These are phyloP conservation scores for Phialophora verrucosa DNA, from an alignment of 2,329 filamentous ascomycete species.

Conservation along the genomic window DNA sequence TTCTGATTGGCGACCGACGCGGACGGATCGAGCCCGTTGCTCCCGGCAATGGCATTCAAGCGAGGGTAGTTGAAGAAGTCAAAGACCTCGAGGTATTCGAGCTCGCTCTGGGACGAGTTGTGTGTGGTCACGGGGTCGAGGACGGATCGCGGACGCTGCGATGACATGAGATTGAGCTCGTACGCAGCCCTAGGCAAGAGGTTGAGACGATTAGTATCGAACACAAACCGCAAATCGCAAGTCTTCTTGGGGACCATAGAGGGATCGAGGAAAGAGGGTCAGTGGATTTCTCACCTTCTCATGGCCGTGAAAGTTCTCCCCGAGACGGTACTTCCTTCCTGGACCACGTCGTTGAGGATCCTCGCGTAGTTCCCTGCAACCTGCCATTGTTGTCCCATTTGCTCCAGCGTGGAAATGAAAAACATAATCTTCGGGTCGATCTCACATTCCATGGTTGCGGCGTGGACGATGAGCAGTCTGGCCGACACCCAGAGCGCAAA, in stretches of 20 bases:
- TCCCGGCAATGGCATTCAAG: conserved; percentile 48
- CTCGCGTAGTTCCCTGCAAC: conserved; percentile 82
- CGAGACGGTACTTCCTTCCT: conserved; percentile 59
- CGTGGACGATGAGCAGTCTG: conserved; percentile 83
- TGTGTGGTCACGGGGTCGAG: conserved; percentile 33
- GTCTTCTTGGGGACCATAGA: background rate
- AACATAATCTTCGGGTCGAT: conserved; percentile 79
- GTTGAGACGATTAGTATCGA: background rate
- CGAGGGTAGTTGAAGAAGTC: conserved; percentile 93
- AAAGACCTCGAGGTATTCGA: conserved; percentile 91
- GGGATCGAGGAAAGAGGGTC: background rate
- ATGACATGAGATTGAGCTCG: conserved; percentile 87
- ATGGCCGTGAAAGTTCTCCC: conserved; percentile 87
- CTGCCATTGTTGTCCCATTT: conserved; percentile 84
- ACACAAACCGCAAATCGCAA: background rate
- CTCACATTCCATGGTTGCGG: conserved; percentile 64
- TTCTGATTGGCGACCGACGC: conserved; percentile 15
- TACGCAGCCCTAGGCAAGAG: conserved; percentile 32
- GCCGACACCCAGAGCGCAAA: conserved; percentile 82
- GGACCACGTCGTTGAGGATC: conserved; percentile 80
- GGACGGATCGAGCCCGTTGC: conserved; percentile 23
- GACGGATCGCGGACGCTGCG: conserved; percentile 67
- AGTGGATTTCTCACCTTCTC: conserved; percentile 78
- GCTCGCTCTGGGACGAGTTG: conserved; percentile 57
- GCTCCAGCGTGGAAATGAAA: conserved; percentile 79